Evolutionary conservation across 768 basidiomycete species (phyloP).

Genomic region (Myochromella boudieri): DNA sequence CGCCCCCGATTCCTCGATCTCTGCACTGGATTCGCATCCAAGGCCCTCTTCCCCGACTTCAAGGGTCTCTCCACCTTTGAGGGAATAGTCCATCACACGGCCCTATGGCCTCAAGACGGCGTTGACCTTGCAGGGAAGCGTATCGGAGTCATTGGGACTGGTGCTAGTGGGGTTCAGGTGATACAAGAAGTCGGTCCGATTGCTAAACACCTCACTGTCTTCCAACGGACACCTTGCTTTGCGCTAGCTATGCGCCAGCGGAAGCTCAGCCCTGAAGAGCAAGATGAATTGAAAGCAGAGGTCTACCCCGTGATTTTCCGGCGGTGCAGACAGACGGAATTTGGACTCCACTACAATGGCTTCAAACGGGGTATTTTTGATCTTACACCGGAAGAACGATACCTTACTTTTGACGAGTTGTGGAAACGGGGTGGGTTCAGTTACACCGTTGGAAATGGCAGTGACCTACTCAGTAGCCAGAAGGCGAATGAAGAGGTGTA

Average conservation of each 20-base stretch:
- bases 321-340: constrained; percentile 18
- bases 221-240: constrained; percentile 25
- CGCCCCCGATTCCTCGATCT: constrained; percentile 19
- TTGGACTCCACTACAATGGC: constrained; percentile 14
- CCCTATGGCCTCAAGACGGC: constrained; percentile 20
- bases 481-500: constrained; percentile 20
- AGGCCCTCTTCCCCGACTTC: constrained; percentile 19
- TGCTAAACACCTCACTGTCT: constrained; percentile 22
- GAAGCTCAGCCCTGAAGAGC: constrained; percentile 8
- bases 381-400: constrained; percentile 19
- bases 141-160: constrained; percentile 25
- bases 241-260: constrained; percentile 21
- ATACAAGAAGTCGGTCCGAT: constrained; percentile 21
- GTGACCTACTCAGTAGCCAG: constrained; percentile 14
- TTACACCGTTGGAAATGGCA: constrained; percentile 15
- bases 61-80: constrained; percentile 21
- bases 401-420: constrained; percentile 17
- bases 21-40: constrained; percentile 23
- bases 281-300: constrained; percentile 16
- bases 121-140: constrained; percentile 21
- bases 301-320: constrained; percentile 17
- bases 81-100: constrained; percentile 23
- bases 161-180: constrained; percentile 24
- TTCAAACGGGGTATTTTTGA: constrained; percentile 11
- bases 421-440: constrained; percentile 23